A percentile compares a stretch with the other conserved stretches of the same genome.
Conservation (phyloP, 768 basidiomycete genomes). For the Hericium coralloides region DNA sequence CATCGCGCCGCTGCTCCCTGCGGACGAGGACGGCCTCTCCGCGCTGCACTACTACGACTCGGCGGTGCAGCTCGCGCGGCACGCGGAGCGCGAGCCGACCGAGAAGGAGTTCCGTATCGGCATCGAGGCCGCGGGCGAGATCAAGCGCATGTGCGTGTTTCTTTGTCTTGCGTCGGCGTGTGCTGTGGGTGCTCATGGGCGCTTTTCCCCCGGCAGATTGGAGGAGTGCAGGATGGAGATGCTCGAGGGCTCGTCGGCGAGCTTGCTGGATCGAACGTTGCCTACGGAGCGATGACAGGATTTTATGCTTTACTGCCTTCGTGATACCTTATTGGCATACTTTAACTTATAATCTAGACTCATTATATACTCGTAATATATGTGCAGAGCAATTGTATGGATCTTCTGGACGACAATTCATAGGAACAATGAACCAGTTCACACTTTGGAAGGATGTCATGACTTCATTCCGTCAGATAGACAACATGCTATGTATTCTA, state of each 20-base stretch:
- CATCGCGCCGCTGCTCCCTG: slow-evolving; percentile 49
- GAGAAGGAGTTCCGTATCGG: slow-evolving; percentile 63
- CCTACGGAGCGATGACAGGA: no score
- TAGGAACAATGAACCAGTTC: no score
- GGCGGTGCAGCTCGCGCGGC: slow-evolving; percentile 62
- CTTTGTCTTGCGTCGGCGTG: background rate
- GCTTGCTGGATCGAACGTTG: slow-evolving; percentile 9
- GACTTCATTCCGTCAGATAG: no score
- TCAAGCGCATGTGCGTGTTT: slow-evolving; percentile 48
- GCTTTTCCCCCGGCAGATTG: slow-evolving; percentile 31
- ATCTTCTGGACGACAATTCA: no score
- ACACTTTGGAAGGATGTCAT: no score
- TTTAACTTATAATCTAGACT: no score
- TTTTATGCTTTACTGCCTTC: no score
- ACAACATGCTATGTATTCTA: no score
- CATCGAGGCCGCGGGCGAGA: slow-evolving; percentile 50
- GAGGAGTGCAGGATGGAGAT: slow-evolving; percentile 59
- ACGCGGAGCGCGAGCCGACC: slow-evolving; percentile 47
- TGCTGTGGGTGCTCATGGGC: slow-evolving; percentile 1
- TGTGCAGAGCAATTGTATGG: no score
- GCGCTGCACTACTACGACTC: slow-evolving; percentile 71
- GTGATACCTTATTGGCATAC: no score
- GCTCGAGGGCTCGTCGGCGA: slow-evolving; percentile 47
- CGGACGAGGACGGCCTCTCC: slow-evolving; percentile 56
- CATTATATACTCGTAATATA: no score